Evolutionary conservation across 2,329 filamentous ascomycete genomes (phyloP).

Genomic region (Stachybotrys echinatus): DNA sequence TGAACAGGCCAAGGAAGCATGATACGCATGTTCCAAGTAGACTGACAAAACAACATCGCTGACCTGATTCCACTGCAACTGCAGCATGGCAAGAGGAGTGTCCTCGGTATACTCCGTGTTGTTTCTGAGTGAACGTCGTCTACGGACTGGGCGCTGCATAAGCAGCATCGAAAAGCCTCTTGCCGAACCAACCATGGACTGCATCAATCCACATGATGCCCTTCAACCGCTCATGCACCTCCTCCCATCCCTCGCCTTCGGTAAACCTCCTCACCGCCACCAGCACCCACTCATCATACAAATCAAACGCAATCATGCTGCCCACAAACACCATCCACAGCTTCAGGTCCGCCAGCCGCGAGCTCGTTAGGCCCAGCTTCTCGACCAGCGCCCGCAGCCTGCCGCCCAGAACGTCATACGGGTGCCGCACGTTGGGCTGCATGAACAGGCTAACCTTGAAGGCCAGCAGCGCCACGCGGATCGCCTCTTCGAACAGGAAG

Average conservation of each 20-base stretch:
- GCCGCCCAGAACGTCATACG: constrained; percentile 7
- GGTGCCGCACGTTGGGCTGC: constrained; percentile 11
- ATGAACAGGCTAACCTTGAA: constrained; percentile 22
- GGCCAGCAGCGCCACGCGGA: constrained; percentile 21
- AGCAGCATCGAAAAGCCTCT: too few species aligned
- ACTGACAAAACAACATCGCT: too few species aligned
- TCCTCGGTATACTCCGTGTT: too few species aligned
- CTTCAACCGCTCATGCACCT: constrained; percentile 11
- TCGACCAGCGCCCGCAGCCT: constrained; percentile 10
- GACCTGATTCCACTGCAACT: too few species aligned
- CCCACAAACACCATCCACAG: constrained; percentile 20
- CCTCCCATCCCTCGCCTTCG: constrained; percentile 11
- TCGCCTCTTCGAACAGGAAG: constrained; percentile 11
- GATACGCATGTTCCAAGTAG: too few species aligned
- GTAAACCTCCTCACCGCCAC: constrained; percentile 10
- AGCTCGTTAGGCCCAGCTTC: not conserved
- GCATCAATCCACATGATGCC: constrained; percentile 19
- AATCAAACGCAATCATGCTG: constrained; percentile 14
- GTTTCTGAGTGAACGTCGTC: too few species aligned
- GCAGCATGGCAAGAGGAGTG: too few species aligned
- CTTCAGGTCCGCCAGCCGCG: constrained; percentile 10
- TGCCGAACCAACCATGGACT: too few species aligned
- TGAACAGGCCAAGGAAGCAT: too few species aligned
- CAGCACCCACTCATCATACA: constrained; percentile 15
- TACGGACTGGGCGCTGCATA: too few species aligned